A percentile compares a stretch with the other conserved stretches of the same genome.
Evolutionary conservation across 31 red algal genomes (phyloP).

Genomic region (Asparagopsis taxiformis): DNA sequence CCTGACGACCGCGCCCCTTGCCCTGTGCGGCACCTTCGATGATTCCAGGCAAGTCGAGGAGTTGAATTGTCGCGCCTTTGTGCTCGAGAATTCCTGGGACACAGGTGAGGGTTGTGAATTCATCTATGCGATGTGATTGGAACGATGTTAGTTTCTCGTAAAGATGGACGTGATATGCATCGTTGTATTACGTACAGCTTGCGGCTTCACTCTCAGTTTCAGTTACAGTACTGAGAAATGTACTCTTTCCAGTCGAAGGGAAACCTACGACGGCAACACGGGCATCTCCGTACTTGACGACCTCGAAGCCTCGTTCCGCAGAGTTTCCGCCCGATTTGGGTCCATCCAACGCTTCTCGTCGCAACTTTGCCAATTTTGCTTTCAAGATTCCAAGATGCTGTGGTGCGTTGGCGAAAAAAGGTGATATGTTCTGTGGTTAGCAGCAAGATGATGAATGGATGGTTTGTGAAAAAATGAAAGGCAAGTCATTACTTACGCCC

Average conservation of each 20-base stretch:
- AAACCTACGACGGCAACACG: constrained; percentile 90
- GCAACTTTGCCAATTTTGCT: constrained; percentile 90
- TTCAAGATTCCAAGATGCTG: constrained; percentile 91
- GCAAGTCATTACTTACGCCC: constrained; percentile 28
- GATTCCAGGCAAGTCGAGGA: constrained; percentile 94
- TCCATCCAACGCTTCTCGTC: constrained; percentile 83
- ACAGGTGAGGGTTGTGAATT: constrained; percentile 94
- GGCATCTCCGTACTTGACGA: constrained; percentile 95
- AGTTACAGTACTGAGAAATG: constrained; percentile 85
- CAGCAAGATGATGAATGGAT: neutral
- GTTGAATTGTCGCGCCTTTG: constrained; percentile 91
- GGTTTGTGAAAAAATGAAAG: neutral
- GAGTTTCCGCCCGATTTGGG: constrained; percentile 65
- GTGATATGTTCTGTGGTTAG: neutral
- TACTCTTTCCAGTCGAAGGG: constrained; percentile 96
- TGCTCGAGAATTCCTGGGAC: constrained; percentile 87
- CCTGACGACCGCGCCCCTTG: constrained; percentile 91
- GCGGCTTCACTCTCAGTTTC: constrained; percentile 82
- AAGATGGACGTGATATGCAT: neutral
- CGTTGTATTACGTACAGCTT: constrained; percentile 55
- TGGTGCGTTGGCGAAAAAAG: neutral
- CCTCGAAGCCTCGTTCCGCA: constrained; percentile 85
- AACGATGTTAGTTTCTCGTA: neutral
- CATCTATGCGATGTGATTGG: constrained; percentile 38
- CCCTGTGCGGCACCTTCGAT: constrained; percentile 95